Conservation (phyloP, 202 grass and related monocot genomes). For the Musa balbisiana region DNA sequence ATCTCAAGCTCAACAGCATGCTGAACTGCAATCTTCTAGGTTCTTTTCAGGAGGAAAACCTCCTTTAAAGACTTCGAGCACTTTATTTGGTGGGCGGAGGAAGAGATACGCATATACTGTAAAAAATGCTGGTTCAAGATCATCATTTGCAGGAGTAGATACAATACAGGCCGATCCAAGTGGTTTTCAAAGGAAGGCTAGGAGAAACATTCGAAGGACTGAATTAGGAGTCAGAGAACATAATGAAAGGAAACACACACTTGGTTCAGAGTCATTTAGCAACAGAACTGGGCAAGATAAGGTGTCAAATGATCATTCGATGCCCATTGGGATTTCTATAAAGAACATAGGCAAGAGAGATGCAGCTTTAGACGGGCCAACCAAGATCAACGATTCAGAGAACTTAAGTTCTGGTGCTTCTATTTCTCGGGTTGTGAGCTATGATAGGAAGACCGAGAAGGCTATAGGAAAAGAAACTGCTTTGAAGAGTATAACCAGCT, state of each 20-base stretch:
- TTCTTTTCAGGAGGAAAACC: slow-evolving; percentile 35
- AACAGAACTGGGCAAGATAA: slow-evolving; percentile 37
- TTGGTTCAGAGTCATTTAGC: slow-evolving; percentile 32
- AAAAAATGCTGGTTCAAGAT: slow-evolving; percentile 46
- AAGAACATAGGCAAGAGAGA: slow-evolving; percentile 51
- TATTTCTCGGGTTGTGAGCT: slow-evolving; percentile 26
- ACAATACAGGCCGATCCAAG: slow-evolving; percentile 49
- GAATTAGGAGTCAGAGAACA: slow-evolving; percentile 74
- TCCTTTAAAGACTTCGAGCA: slow-evolving; percentile 31
- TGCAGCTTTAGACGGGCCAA: slow-evolving; percentile 23
- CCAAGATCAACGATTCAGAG: slow-evolving; percentile 35
- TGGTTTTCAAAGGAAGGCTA: slow-evolving; percentile 52
- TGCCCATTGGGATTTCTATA: slow-evolving; percentile 27
- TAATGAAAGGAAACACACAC: slow-evolving; percentile 45
- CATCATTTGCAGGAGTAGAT: slow-evolving; percentile 40
- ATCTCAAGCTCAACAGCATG: slow-evolving; percentile 25
- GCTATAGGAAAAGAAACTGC: slow-evolving; percentile 30
- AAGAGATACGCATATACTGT: slow-evolving; percentile 61
- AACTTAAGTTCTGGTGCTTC: slow-evolving; percentile 31
- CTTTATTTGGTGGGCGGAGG: slow-evolving; percentile 45
- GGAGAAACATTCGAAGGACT: slow-evolving; percentile 61
- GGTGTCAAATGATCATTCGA: slow-evolving; percentile 30
- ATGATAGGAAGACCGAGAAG: slow-evolving; percentile 34
- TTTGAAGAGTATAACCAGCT: slow-evolving; percentile 4
- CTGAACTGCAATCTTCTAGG: slow-evolving; percentile 29